Percentiles rank a stretch among this genome's conserved stretches.
Conservation (phyloP, 2,329 filamentous ascomycete genomes). For the Hymenoscyphus fraxineus region DNA sequence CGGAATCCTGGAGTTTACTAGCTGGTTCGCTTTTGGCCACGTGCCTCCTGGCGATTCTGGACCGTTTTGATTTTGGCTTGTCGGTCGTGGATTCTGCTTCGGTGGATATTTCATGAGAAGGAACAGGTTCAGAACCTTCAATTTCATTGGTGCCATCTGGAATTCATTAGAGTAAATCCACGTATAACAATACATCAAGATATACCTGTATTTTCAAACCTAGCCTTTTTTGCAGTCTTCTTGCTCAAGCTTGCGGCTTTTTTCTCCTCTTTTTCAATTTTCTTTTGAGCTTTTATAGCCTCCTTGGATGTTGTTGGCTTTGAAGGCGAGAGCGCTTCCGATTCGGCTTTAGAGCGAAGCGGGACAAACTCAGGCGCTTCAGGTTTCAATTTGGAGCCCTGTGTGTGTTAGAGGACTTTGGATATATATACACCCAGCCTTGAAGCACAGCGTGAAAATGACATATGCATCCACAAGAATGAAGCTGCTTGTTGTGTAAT, state of each 20-base stretch:
- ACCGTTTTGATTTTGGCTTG: conserved; percentile 20
- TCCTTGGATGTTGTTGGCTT: conserved; percentile 19
- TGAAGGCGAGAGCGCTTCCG: conserved; percentile 4
- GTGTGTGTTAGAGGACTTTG: conserved; percentile 8
- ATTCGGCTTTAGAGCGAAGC: conserved; percentile 8
- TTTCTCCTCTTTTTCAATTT: conserved; percentile 22
- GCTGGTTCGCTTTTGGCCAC: conserved; percentile 29
- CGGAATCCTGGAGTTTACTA: conserved; percentile 16
- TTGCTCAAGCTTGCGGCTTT: conserved; percentile 23
- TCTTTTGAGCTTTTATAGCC: conserved; percentile 23
- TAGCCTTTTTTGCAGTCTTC: conserved; percentile 22
- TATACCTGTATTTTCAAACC: conserved; percentile 10
- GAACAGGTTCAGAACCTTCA: conserved; percentile 9
- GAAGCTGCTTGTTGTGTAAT: neutral
- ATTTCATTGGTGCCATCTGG: conserved; percentile 11
- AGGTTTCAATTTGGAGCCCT: conserved; percentile 36
- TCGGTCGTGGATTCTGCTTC: conserved; percentile 14
- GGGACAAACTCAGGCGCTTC: conserved; percentile 42
- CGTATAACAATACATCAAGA: neutral
- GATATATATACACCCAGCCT: neutral
- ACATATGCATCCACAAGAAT: neutral
- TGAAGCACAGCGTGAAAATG: neutral
- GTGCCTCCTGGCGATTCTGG: conserved; percentile 25
- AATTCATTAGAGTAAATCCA: neutral
- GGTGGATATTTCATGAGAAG: conserved; percentile 13